Base-by-base conservation (phyloP, 1,284 basidiomycete genomes). In the Tilletia caries region DNA sequence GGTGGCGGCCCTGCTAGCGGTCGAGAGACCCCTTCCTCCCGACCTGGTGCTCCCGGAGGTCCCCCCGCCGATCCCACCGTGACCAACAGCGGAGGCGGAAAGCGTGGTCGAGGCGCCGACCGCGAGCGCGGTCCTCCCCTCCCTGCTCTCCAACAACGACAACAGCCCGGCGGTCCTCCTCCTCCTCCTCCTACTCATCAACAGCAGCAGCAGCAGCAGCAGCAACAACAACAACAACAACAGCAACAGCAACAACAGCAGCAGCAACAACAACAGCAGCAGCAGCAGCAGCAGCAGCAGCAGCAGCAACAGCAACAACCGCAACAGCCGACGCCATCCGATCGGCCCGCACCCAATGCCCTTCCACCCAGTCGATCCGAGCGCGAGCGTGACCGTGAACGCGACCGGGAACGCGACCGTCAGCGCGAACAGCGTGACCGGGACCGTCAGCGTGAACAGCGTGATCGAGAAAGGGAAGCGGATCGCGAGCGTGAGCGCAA, bases 321-420 rank as follows among this genome's bases (percentile, higher is more conserved):
- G 15, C 37, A 41, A 41, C 37, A 41, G 15, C 10, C 37, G 13
- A 8, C 48, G 48, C 48, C 48, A 8, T 23, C 20, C 48, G 48
- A 50, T 8, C 48, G n/a, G 20, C 48, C 48, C 25, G n/a, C 48
- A 12, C 13, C 48, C 20, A 20, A 20, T 50, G 8, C 10, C 8
- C n/a, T 60, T 10, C 23, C 20, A 18, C 15, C 54, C 18, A 25
- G 54, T 6, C 54, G 54, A 27, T 29, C 23, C 32, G 54, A 60
- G 25, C 54, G 54, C 23, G 83, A 84, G 32, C 74, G 79, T 20
- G 82, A 82, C 27, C 71, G 73, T 12, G 76, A 75, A 50, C 68
- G 73, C 33, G 78, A n/a, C 0, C 71, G 79, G 25, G 83, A 84
- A 33, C 74, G 79, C 23, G 82, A 82, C 27, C 71, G 73, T 12